Evolutionary conservation across 2,329 filamentous ascomycete genomes (phyloP).

Genomic region (Zarea fungicola): DNA sequence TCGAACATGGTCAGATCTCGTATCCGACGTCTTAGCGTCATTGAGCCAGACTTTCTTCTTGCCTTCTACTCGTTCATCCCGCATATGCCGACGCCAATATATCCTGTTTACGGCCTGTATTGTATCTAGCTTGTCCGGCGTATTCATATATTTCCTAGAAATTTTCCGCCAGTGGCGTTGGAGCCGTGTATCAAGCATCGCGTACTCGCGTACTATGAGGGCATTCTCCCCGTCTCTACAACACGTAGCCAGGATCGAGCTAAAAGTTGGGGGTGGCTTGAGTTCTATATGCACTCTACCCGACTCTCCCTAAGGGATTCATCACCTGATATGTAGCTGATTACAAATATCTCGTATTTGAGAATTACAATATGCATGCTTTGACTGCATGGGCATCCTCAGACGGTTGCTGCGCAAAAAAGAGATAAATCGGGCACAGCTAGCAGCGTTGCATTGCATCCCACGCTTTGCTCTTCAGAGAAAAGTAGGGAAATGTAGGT

Average conservation of each 20-base stretch:
- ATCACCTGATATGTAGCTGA: too few relatives aligned
- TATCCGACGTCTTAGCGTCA: neutral
- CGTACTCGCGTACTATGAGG: neutral
- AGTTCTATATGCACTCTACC: too few relatives aligned
- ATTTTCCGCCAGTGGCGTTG: neutral
- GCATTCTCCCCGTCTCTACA: neutral
- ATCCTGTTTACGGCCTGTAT: too few relatives aligned
- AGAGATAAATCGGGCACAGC: neutral
- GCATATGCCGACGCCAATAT: too few relatives aligned
- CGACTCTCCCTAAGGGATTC: too few relatives aligned
- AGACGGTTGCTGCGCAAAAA: neutral
- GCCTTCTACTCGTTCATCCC: too few relatives aligned
- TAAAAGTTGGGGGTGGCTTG: neutral
- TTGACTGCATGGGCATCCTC: neutral
- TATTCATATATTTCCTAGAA: neutral
- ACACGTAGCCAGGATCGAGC: neutral
- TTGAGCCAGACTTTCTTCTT: too few relatives aligned
- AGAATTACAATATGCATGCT: too few relatives aligned
- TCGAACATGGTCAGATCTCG: neutral
- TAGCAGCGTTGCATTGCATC: neutral
- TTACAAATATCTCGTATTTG: neutral
- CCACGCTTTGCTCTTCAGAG: neutral
- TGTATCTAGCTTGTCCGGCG: neutral
- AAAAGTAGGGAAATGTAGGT: too few relatives aligned
- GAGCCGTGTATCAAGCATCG: too few relatives aligned